A percentile compares a stretch with the other conserved stretches of the same genome.
phyloP scores from a whole-genome alignment of 1,139 yeast genomes.

The Eremothecium cymbalariae region DNA sequence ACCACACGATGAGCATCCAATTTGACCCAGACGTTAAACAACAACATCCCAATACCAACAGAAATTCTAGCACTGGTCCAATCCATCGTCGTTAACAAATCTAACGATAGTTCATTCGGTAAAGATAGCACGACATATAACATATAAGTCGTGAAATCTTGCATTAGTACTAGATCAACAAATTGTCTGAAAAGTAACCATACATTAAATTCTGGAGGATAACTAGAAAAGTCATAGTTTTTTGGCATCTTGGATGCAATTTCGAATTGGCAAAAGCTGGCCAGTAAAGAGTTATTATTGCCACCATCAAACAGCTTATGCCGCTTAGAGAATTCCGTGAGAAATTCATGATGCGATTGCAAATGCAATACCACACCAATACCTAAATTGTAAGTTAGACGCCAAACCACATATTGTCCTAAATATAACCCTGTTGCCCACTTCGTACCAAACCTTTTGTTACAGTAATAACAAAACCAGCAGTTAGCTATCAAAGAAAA shows the following conservation, averaged over 20 bases:
- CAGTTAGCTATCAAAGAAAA: constrained; percentile 45
- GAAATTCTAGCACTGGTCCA: constrained; percentile 35
- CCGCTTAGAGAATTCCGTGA: constrained; percentile 49
- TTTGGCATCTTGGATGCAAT: constrained; percentile 55
- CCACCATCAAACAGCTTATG: constrained; percentile 39
- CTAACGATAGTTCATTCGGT: constrained; percentile 23
- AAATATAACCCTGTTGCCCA: constrained; percentile 27
- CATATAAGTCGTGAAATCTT: constrained; percentile 72
- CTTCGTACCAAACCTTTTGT: constrained; percentile 18
- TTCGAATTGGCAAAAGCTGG: constrained; percentile 41
- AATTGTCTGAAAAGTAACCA: constrained; percentile 76
- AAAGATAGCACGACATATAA: constrained; percentile 59
- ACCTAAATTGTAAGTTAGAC: constrained; percentile 70
- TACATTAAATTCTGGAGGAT: constrained; percentile 73
- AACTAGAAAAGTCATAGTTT: constrained; percentile 40
- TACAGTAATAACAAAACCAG: constrained; percentile 39
- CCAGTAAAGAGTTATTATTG: constrained; percentile 33
- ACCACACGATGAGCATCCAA: constrained; percentile 84
- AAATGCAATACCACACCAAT: constrained; percentile 62
- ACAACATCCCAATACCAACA: constrained; percentile 43
- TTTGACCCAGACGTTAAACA: constrained; percentile 81
- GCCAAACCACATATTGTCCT: constrained; percentile 63
- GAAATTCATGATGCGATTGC: constrained; percentile 53
- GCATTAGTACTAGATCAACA: constrained; percentile 79
- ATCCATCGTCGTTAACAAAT: constrained; percentile 29